phyloP scores from a whole-genome alignment of 371 early-diverging fungal genomes.

The Coemansia sp. region DNA sequence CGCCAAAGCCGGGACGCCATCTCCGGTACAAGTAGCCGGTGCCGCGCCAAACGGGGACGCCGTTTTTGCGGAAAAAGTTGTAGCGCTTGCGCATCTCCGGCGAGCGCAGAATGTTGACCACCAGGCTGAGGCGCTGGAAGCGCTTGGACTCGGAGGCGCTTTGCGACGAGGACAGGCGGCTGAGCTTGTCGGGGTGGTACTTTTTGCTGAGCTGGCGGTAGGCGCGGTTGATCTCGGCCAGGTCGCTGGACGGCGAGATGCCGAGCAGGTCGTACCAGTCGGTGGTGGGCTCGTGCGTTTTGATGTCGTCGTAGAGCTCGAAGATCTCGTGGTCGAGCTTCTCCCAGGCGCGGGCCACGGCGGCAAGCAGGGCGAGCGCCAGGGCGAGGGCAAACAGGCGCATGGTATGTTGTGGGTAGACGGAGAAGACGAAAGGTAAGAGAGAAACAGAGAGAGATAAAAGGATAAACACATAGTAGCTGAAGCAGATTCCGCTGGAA shows the following conservation, averaged over 20 bases:
- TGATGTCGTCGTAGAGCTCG: constrained; percentile 77
- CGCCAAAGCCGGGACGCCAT: constrained; percentile 74
- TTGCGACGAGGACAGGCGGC: constrained; percentile 17
- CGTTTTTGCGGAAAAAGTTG: constrained; percentile 82
- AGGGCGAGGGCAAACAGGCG: not conserved
- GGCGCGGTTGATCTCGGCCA: constrained; percentile 75
- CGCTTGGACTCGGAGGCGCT: constrained; percentile 56
- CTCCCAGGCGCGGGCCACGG: constrained; percentile 44
- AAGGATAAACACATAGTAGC: too few species aligned
- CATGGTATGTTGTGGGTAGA: not conserved
- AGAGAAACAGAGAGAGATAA: not conserved
- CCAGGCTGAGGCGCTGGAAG: constrained; percentile 68
- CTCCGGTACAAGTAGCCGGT: constrained; percentile 78
- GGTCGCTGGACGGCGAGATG: constrained; percentile 64
- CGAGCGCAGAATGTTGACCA: constrained; percentile 70
- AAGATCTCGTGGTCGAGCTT: constrained; percentile 77
- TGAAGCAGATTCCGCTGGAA: too few species aligned
- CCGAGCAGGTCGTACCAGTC: constrained; percentile 70
- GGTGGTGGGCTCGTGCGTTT: constrained; percentile 58
- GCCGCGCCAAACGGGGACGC: constrained; percentile 87
- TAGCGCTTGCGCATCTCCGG: constrained; percentile 69
- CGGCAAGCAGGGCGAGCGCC: constrained; percentile 7
- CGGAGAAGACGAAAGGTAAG: not conserved
- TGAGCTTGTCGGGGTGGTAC: constrained; percentile 89
- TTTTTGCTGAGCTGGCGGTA: constrained; percentile 89